phyloP scores from a whole-genome alignment of 2,329 filamentous ascomycete species.

The Epichloe gansuensis region DNA sequence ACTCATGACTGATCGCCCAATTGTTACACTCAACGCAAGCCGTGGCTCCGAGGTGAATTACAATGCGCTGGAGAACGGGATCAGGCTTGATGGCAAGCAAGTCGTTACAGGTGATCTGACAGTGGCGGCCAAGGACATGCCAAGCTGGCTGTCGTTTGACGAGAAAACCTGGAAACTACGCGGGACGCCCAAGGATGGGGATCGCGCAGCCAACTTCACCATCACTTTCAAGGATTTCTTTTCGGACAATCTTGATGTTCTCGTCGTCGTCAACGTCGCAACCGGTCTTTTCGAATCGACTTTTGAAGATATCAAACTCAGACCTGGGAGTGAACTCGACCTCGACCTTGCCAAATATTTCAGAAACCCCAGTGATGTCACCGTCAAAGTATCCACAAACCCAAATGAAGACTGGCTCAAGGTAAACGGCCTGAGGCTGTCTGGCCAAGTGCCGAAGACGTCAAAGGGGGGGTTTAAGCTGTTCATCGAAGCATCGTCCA shows the following conservation, averaged over 20 bases:
- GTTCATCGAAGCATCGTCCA: conserved; percentile 21
- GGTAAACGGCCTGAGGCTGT: conserved; percentile 25
- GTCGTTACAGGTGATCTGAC: conserved; percentile 38
- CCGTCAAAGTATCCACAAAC: conserved; percentile 23
- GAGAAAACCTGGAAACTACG: conserved; percentile 44
- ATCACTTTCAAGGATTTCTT: conserved; percentile 47
- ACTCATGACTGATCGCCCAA: conserved; percentile 47
- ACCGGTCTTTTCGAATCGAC: conserved; percentile 27
- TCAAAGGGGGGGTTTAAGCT: conserved; percentile 21
- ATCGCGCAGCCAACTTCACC: conserved; percentile 48
- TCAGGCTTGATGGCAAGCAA: conserved; percentile 45
- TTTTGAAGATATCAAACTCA: conserved; percentile 26
- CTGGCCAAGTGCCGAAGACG: conserved; percentile 27
- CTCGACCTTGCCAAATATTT: conserved; percentile 32
- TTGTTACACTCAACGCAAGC: conserved; percentile 44
- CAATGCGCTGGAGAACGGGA: conserved; percentile 31
- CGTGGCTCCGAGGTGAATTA: conserved; percentile 39
- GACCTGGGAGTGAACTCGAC: conserved; percentile 27
- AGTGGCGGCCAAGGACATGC: conserved; percentile 38
- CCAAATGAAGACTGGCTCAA: conserved; percentile 31
- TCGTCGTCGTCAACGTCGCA: conserved; percentile 28
- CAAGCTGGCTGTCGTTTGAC: conserved; percentile 59
- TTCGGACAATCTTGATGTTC: conserved; percentile 44
- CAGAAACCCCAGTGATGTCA: conserved; percentile 24
- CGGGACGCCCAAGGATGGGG: conserved; percentile 49